phyloP scores from a whole-genome alignment of 768 basidiomycete genomes.

The Hemileccinum impolitum region DNA sequence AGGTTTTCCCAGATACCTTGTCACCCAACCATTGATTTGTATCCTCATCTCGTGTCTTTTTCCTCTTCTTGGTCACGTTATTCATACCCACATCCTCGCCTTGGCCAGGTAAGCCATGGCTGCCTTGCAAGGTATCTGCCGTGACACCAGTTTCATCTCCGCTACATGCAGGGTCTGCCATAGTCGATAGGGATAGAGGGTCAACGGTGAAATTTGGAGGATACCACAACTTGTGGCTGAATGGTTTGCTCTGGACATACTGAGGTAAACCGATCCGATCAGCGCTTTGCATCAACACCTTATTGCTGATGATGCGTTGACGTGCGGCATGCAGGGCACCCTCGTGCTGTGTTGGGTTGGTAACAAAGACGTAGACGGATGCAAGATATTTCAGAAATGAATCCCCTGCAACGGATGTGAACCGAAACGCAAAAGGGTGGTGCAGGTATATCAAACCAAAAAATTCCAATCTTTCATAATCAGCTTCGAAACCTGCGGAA shows the following conservation, averaged over 20 bases:
- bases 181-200: constrained; percentile 15
- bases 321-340: constrained; percentile 64
- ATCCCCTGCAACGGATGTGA: constrained; percentile 48
- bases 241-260: constrained; percentile 71
- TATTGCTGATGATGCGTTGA: constrained; percentile 74
- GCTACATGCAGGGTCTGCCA: constrained; percentile 22
- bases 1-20: constrained; percentile 48
- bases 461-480: constrained; percentile 85
- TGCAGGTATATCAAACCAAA: constrained; percentile 49
- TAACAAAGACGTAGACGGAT: constrained; percentile 71
- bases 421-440: constrained; percentile 20
- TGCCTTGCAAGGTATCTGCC: constrained; percentile 6
- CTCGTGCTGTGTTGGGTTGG: constrained; percentile 60
- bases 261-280: constrained; percentile 58
- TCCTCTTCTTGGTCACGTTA: constrained; percentile 34
- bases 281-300: constrained; percentile 54
- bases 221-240: constrained; percentile 63
- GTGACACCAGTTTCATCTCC: constrained; percentile 29
- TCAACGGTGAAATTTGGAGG: constrained; percentile 44
- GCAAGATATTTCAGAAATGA: constrained; percentile 79
- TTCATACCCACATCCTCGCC: constrained; percentile 7
- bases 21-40: constrained; percentile 64
- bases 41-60: constrained; percentile 39
- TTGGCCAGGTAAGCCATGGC: constrained; percentile 12
- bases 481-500: constrained; percentile 61